A percentile compares a stretch with the other conserved stretches of the same genome.
phyloP scores from a whole-genome alignment of 768 basidiomycete species.

The Asterophora parasitica region DNA sequence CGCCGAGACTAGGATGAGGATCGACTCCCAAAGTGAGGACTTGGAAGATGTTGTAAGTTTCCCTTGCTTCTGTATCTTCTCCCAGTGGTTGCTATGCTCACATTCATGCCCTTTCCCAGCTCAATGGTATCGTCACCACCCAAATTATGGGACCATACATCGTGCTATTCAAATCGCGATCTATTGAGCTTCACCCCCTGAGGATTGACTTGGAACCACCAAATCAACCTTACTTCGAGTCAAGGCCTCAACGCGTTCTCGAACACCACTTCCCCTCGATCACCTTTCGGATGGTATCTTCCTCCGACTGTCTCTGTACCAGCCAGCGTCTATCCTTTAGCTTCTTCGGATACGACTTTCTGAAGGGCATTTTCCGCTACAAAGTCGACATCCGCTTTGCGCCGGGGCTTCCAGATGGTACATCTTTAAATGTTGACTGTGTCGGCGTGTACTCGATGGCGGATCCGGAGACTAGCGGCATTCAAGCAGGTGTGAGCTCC shows the following conservation, averaged over 20 bases:
- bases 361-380: constrained; percentile 50
- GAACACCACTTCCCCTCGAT: constrained; percentile 22
- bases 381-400: constrained; percentile 26
- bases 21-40: constrained; percentile 19
- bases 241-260: background rate
- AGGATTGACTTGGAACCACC: background rate
- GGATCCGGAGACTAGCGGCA: constrained; percentile 15
- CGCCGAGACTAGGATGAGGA: constrained; percentile 5
- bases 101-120: constrained; percentile 20
- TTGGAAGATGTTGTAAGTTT: constrained; percentile 29
- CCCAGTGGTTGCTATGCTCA: background rate
- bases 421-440: constrained; percentile 36
- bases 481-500: constrained; percentile 12
- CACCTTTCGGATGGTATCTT: constrained; percentile 41
- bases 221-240: background rate
- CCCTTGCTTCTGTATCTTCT: background rate
- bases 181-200: constrained; percentile 43
- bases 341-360: constrained; percentile 41
- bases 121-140: constrained; percentile 37
- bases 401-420: background rate
- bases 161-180: constrained; percentile 47
- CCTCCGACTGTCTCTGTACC: constrained; percentile 27
- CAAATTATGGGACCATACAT: constrained; percentile 45
- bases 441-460: constrained; percentile 41
- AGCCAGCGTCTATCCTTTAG: constrained; percentile 21